phyloP scores from a whole-genome alignment of 2,329 filamentous ascomycete genomes.

The Pleoardoris graminearum region DNA sequence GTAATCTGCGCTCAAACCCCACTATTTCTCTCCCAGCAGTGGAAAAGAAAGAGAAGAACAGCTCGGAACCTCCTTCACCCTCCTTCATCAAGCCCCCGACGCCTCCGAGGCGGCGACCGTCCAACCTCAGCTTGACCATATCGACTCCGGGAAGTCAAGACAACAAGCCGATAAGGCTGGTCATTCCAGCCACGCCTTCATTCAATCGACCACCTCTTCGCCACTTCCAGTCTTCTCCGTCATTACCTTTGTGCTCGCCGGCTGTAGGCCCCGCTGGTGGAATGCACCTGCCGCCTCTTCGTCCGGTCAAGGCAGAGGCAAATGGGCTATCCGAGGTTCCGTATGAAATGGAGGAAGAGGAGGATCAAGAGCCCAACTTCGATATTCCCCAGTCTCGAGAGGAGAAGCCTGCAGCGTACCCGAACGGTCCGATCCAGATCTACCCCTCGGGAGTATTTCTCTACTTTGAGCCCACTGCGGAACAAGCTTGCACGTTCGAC shows the following conservation, averaged over 20 bases:
- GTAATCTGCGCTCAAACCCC: constrained; percentile 49
- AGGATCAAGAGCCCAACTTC: constrained; percentile 58
- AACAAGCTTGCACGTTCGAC: constrained; percentile 77
- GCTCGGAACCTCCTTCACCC: constrained; percentile 70
- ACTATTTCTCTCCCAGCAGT: constrained; percentile 57
- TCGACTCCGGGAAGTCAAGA: constrained; percentile 65
- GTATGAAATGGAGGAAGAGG: constrained; percentile 74
- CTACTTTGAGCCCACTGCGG: constrained; percentile 77
- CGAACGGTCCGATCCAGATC: constrained; percentile 79
- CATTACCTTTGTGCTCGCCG: constrained; percentile 59
- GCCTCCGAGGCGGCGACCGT: constrained; percentile 70
- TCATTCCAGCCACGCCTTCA: constrained; percentile 62
- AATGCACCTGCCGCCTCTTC: constrained; percentile 54
- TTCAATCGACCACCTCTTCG: constrained; percentile 56
- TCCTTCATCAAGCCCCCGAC: constrained; percentile 80
- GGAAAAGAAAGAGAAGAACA: constrained; percentile 50
- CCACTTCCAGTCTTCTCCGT: constrained; percentile 66
- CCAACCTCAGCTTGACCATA: constrained; percentile 73
- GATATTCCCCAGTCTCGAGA: constrained; percentile 62
- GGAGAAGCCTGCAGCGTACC: constrained; percentile 78
- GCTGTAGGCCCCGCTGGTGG: constrained; percentile 54
- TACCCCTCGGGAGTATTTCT: constrained; percentile 78
- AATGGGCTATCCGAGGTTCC: constrained; percentile 59
- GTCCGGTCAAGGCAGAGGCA: constrained; percentile 36
- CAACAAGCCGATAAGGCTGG: constrained; percentile 59